These are phyloP conservation scores for Eucalyptus cloeziana DNA, from an alignment of 345 rosid genomes.

Conservation along the genomic window DNA sequence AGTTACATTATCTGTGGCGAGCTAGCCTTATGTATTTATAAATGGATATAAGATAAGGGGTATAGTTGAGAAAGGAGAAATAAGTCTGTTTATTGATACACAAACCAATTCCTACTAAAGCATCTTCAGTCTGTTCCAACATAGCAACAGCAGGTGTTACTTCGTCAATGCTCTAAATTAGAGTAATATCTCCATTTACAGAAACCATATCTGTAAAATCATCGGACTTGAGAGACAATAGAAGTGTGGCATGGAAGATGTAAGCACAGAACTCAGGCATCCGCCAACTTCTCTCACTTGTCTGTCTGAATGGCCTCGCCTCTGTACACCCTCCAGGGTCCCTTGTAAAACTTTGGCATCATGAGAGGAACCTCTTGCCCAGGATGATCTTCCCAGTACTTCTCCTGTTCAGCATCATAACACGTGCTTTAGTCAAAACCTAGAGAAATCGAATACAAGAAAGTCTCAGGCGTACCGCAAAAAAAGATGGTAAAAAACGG, in stretches of 20 bases:
- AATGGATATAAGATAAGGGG: background rate
- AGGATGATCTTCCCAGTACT: constrained; percentile 90
- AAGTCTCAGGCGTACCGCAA: background rate
- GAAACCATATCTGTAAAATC: background rate
- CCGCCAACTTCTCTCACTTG: constrained; percentile 4
- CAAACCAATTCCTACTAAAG: background rate
- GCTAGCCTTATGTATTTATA: background rate
- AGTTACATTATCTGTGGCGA: background rate
- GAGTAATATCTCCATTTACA: background rate
- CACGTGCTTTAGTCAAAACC: background rate
- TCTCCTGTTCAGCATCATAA: constrained; percentile 45
- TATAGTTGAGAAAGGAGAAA: background rate
- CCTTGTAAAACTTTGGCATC: constrained; percentile 61
- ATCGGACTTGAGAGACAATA: background rate
- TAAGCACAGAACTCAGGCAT: background rate
- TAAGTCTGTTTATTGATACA: background rate
- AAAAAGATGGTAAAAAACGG: background rate
- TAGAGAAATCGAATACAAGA: background rate
- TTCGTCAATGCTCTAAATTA: background rate
- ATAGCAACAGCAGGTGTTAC: background rate
- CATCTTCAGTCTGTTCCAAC: background rate
- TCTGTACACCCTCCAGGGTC: constrained; percentile 76
- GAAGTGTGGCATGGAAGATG: background rate
- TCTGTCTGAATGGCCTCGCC: constrained; percentile 45
- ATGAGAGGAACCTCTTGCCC: constrained; percentile 76